These are phyloP conservation scores for Russula sp. DNA, from an alignment of 768 basidiomycete genomes.

Conservation along the genomic window DNA sequence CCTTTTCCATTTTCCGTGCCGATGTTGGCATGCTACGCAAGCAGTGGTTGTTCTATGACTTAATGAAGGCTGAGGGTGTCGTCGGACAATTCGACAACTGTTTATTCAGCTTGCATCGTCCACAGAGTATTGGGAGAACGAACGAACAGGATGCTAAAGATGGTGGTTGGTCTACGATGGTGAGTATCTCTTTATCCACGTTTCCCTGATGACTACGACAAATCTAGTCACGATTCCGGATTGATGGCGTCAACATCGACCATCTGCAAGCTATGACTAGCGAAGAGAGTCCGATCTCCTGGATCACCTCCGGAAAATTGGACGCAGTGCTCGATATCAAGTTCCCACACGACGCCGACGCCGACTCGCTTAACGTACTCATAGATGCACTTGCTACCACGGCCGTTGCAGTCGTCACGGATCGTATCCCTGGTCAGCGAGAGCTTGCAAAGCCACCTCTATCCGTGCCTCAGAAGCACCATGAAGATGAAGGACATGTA, in stretches of 20 bases:
- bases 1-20: constrained; percentile 90
- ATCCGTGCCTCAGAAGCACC: constrained; percentile 57
- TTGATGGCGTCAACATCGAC: constrained; percentile 96
- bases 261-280: constrained; percentile 85
- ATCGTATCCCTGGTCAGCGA: constrained; percentile 81
- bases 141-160: constrained; percentile 82
- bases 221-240: constrained; percentile 83
- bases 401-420: constrained; percentile 50
- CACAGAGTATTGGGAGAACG: constrained; percentile 91
- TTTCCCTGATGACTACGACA: constrained; percentile 1
- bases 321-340: constrained; percentile 98
- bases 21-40: constrained; percentile 82
- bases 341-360: constrained; percentile 78
- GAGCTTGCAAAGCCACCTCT: constrained; percentile 85
- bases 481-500: constrained; percentile 39
- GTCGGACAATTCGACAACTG: constrained; percentile 99
- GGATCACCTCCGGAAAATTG: constrained; percentile 96
- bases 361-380: constrained; percentile 77
- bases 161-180: constrained; percentile 55
- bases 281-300: constrained; percentile 85
- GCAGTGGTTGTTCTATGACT: constrained; percentile 94
- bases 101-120: constrained; percentile 91
- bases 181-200: background rate
- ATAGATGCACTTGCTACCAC: constrained; percentile 80
- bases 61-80: constrained; percentile 84